Base-by-base conservation (phyloP, 345 rosid species). In the Populus tremula region DNA sequence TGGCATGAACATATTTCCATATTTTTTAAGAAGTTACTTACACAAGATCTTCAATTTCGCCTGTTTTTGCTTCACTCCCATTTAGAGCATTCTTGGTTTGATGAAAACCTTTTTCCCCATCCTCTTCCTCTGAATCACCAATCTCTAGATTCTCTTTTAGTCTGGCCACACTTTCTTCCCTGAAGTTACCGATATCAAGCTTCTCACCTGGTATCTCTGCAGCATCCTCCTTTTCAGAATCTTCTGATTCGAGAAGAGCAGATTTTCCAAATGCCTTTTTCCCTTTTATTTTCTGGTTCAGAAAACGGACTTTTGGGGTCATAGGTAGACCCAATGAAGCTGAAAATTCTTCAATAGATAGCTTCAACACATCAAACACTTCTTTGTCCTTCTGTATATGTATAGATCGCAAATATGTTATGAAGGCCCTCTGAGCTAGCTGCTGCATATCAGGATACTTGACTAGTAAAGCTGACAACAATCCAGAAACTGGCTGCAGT, bases 261-360 rank as follows among this genome's bases (percentile, higher is more conserved):
- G 85, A 76, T 70, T 80, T 84, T 72, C 61, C 88, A 2, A 75
- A 63, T 23, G 68, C 81, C 8, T 33, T 80, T 76, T 87, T 88
- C 33, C 83, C 78, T 84, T 84, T 87, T 23, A 76, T 68, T 87
- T 84, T 88, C 56, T 84, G 85, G 67, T 87, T 87, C 73, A 90
- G 77, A 79, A 93, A 93, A 31, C 90, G 89, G 77, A 93, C 77
- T 83, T 80, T 89, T 0, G 99, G 99, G 69, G 94, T 83, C 92
- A 93, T 88, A 45, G 97, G 97, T 70, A 96, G 87, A 75, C 99
- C 99, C 85, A 96, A 76, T 14, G 99, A 92, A 65, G 98, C 94
- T 39, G 99, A 92, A 80, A 85, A 96, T 47, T 90, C 91, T 61
- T 96, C 97, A 35, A 88, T 77, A 0, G 94, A 83, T 76, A 96